Base-by-base conservation (phyloP, 2,329 filamentous ascomycete genomes). In the Coniella vitis region DNA sequence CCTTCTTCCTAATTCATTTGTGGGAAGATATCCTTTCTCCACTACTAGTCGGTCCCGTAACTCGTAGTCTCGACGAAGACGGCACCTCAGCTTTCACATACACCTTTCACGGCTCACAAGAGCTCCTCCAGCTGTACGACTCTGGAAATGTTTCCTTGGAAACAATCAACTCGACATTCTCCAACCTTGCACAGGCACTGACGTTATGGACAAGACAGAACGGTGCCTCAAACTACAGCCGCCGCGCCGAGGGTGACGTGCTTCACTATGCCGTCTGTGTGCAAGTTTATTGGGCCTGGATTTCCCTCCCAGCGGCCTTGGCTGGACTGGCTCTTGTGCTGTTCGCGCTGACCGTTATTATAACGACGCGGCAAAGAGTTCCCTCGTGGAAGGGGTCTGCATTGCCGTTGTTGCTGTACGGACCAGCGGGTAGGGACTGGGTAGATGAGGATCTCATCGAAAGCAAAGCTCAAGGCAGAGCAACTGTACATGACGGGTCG, bases 381-480 rank as follows among this genome's bases (percentile, higher is more conserved):
- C 42, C 48, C 8, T 4, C 41, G 4, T 50, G 48, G 48, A 50
- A 46, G n/a, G 8, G 5, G 2, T 50, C 22, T 17, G 25, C 48
- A 13, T 37, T 50, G 42, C 16, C 48, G 9, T 17, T 37, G 9
- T 7, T 46, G 20, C 35, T 46, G 3, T 17, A 34, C 25, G 37
- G 48, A 34, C 48, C 43, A 4, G 16, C 41, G 22, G 47, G 47
- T n/a, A 19, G n/a, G 1, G 9, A 25, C 9, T 49, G 47, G 41
- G 36, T 49, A 19, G 29, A 45, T 14, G 32, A 21, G 22, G 19
- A 29, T 40, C 2, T 39, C 4, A 29, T 38, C 21, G 17, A 1
- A 4, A n/a, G 9, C 3, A 9, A 10, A n/a, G 25, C 9, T 2
- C n/a, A 21, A 25, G 38, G 22, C 38, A 21, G 13, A 21, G n/a